Base-by-base conservation (phyloP, 1,139 yeast species). In the Blastobotrys buckinghamii region DNA sequence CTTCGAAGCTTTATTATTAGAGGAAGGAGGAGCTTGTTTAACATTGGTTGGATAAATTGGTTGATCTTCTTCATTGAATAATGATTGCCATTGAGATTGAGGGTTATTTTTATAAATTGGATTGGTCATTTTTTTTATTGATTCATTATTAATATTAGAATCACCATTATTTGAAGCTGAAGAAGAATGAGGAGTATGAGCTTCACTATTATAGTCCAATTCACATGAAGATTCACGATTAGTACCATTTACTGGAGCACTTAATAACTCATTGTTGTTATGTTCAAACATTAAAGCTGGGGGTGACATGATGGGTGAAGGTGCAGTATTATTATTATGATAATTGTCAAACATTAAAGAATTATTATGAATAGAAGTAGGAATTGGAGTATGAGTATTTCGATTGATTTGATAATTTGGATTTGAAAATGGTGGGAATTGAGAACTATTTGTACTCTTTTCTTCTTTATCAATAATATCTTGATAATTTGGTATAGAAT, bases 271-370 rank as follows among this genome's bases (percentile, higher is more conserved):
- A 9, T 26, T 26, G 13, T 27, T 26, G 15, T 15, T 17, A 26
- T 34, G 27, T 2, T 29, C 32, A 38, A 30, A 44, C 12, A 20
- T 26, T 26, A 39, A 22, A 3, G 42, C 29, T 17, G 47, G 42
- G 7, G 47, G 47, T 15, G 47, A 44, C 42, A 44, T 38, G 17
- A 17, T 26, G 6, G 47, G 47, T 26, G 45, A 42, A n/a, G 34
- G 20, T 6, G 37, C 37, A 33, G 16, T 33, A 10, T 9, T 33
- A 33, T 33, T 33, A 10, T n/a, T n/a, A n/a, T n/a, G n/a, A n/a
- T 33, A 15, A 33, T 15, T 33, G 6, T 33, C 37, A 33, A 17
- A 15, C 16, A 15, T 17, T 15, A 17, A 15, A 15, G 6, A 7
- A 8, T 33, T 33, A 15, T 8, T 15, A 10, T 15, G 6, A 15